Conservation (phyloP, 1,284 basidiomycete genomes). For the Tilletiaria anomala region DNA sequence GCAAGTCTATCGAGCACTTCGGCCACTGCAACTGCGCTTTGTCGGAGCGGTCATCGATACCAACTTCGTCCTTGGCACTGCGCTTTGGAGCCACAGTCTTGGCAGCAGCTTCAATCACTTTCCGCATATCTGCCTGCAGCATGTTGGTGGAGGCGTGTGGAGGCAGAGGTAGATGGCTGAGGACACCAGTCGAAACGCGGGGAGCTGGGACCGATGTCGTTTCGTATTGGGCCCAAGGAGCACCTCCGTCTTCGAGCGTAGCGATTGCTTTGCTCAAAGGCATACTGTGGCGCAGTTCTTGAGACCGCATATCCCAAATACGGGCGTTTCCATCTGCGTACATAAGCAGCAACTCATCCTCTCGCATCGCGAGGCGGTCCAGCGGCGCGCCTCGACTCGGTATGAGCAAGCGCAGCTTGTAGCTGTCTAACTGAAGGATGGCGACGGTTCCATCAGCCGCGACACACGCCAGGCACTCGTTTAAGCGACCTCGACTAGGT, state of each 20-base stretch:
- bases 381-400: conserved; percentile 54
- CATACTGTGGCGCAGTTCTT: conserved; percentile 74
- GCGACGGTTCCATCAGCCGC: conserved; percentile 68
- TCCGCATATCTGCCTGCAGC: conserved; percentile 24
- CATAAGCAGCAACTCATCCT: conserved; percentile 58
- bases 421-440: conserved; percentile 58
- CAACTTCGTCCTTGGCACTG: not conserved
- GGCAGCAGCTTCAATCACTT: conserved; percentile 26
- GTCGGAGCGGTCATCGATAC: no score
- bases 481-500: no score
- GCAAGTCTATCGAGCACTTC: conserved; percentile 5
- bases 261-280: conserved; percentile 23
- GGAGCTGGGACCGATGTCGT: no score
- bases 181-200: no score
- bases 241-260: not conserved
- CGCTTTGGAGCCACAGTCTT: conserved; percentile 1
- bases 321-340: conserved; percentile 66
- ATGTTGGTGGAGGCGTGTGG: not conserved
- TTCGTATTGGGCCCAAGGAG: not conserved
- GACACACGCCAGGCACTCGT: conserved; percentile 58
- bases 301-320: conserved; percentile 72
- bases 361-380: conserved; percentile 52
- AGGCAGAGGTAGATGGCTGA: not conserved
- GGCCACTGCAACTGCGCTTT: not conserved
- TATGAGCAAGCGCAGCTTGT: conserved; percentile 56